Base-by-base conservation (phyloP, 176 grass and related monocot genomes). In the Avena insularis region DNA sequence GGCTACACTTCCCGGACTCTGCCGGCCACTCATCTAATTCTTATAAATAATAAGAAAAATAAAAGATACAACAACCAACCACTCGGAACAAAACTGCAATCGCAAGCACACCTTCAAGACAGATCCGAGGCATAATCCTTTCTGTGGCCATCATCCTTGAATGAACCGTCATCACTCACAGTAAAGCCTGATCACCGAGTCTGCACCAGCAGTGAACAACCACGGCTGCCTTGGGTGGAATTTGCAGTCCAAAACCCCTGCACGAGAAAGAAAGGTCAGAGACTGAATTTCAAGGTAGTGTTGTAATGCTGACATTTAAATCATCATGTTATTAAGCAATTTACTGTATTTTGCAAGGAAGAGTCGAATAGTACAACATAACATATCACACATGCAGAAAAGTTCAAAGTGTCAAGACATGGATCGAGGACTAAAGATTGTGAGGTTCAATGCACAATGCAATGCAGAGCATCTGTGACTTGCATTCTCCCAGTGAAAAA, bases 211-310 rank as follows among this genome's bases (percentile, higher is more conserved):
- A 67, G 97, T 99, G 85, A 99, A 94, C 75, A 99, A 82, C 94
- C 97, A 94, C 69, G 94, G 94, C 50, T 99, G 97, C 88, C 86
- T 93, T 14, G 91, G 97, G 86, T 96, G 97, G 78, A 96, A 96
- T 63, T 96, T 93, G 91, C 97, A 99, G 82, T 94, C 94, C 65
- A 94, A 73, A 65, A 99, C 90, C 53, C 97, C 97, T 94, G 89
- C 75, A 86, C 43, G 83, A 7, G 40, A 40, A 68, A 47, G 77
- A 65, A 4, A 64, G 75, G 63, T 89, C 55, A 86, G 40, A 48
- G 17, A 54, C 11, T 66, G 35, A 1, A 2, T 31, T 25, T 25
- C 25, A 25, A 25, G 25, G 25, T 25, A 25, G 25, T 25, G 25
- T 25, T 25, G 25, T 25, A 25, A 25, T 25, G 25, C 25, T 25